These are phyloP conservation scores for Vitis hybrid DNA, from an alignment of 177 flowering plant genomes.

Conservation along the genomic window DNA sequence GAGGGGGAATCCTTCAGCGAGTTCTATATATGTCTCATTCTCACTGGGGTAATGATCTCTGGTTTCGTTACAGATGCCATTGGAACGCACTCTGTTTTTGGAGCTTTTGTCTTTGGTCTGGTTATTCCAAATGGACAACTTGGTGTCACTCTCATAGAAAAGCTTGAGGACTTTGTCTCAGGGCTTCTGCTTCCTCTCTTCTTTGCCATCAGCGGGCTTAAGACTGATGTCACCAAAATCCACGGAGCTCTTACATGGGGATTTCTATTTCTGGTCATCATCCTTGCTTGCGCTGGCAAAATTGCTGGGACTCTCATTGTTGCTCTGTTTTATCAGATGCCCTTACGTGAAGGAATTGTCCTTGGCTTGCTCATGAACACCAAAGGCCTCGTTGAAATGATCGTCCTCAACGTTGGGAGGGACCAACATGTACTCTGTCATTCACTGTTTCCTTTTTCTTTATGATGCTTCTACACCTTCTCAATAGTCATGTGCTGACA, in stretches of 20 bases:
- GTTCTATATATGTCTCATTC: constrained; percentile 45
- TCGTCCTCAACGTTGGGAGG: constrained; percentile 46
- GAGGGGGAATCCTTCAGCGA: constrained; percentile 49
- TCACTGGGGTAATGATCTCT: constrained; percentile 54
- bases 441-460: no score
- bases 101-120: constrained; percentile 58
- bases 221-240: constrained; percentile 29
- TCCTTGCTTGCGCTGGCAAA: constrained; percentile 41
- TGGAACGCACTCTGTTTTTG: constrained; percentile 57
- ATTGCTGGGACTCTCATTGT: constrained; percentile 36
- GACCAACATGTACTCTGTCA: constrained; percentile 40
- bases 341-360: constrained; percentile 42
- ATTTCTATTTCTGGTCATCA: constrained; percentile 13
- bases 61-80: constrained; percentile 59
- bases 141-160: constrained; percentile 30
- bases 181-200: constrained; percentile 55
- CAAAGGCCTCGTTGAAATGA: constrained; percentile 57
- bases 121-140: constrained; percentile 33
- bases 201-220: constrained; percentile 59
- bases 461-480: no score
- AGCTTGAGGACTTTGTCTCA: constrained; percentile 54
- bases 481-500: not conserved
- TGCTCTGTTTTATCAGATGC: constrained; percentile 36
- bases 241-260: constrained; percentile 21
- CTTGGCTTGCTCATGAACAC: constrained; percentile 65